These are phyloP conservation scores for Apiotrichum domesticum DNA, from an alignment of 1,284 basidiomycete species.

Conservation along the genomic window DNA sequence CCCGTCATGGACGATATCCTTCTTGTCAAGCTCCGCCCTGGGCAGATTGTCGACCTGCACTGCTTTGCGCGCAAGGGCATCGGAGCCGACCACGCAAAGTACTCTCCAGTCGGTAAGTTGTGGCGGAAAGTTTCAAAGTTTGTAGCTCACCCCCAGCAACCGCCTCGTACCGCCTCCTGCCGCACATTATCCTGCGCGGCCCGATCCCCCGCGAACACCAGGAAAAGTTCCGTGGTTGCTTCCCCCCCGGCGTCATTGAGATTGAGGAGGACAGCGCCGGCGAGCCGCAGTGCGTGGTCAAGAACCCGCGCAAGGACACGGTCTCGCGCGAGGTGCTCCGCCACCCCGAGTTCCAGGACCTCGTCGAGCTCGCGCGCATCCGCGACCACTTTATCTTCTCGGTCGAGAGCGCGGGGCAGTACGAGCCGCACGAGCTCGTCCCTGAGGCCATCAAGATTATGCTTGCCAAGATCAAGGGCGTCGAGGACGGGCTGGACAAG, in stretches of 20 bases:
- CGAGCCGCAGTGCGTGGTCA: constrained; percentile 53
- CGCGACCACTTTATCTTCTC: constrained; percentile 91
- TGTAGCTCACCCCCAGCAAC: constrained; percentile 57
- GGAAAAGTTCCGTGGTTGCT: constrained; percentile 79
- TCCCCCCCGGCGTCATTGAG: constrained; percentile 81
- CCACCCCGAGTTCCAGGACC: constrained; percentile 82
- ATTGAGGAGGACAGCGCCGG: constrained; percentile 53
- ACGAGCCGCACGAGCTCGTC: constrained; percentile 75
- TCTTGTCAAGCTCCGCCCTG: constrained; percentile 87
- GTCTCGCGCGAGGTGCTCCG: constrained; percentile 89
- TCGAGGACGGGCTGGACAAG: constrained; percentile 45
- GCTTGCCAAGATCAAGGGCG: constrained; percentile 63
- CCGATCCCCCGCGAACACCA: constrained; percentile 58
- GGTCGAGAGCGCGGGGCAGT: constrained; percentile 84
- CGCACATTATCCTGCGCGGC: constrained; percentile 71
- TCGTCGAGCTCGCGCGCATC: constrained; percentile 76
- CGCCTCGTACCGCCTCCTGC: constrained; percentile 88
- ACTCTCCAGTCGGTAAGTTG: constrained; percentile 82
- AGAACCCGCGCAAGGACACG: constrained; percentile 68
- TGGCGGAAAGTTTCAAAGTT: neutral
- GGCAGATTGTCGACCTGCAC: constrained; percentile 72
- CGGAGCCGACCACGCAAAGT: constrained; percentile 97
- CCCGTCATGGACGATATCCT: constrained; percentile 73
- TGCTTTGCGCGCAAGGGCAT: constrained; percentile 74
- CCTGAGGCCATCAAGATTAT: constrained; percentile 77